phyloP scores from a whole-genome alignment of 1,284 basidiomycete genomes.

The Paramarasmius palmivorus region DNA sequence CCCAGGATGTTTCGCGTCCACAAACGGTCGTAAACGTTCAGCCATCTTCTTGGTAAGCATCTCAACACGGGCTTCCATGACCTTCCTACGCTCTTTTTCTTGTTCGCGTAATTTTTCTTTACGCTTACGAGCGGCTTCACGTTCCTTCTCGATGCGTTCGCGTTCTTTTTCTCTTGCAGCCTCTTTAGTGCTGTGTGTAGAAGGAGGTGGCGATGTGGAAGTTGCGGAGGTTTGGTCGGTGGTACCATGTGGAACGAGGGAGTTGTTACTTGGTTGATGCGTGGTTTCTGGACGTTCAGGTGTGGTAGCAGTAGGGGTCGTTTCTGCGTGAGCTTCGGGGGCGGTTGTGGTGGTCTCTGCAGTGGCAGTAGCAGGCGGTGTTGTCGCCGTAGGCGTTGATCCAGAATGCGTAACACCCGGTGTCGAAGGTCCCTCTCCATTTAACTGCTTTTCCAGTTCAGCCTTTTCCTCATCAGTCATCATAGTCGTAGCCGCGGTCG shows the following conservation, averaged over 20 bases:
- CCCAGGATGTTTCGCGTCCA: conserved; percentile 88
- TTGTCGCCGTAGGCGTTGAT: conserved; percentile 2
- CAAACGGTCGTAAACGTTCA: conserved; percentile 84
- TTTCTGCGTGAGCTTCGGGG: conserved; percentile 5
- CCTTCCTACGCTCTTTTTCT: conserved; percentile 77
- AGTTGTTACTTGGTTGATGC: conserved; percentile 1
- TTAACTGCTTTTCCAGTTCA: conserved; percentile 77
- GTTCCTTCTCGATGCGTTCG: conserved; percentile 83
- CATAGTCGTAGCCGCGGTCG: conserved; percentile 74
- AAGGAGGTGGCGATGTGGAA: conserved; percentile 21
- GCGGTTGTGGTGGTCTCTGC: conserved; percentile 10
- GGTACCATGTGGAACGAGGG: conserved; percentile 13
- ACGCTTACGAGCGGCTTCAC: conserved; percentile 28
- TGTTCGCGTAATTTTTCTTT: conserved; percentile 72
- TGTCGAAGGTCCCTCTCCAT: conserved; percentile 34
- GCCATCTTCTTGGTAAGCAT: conserved; percentile 76
- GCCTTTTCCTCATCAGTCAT: conserved; percentile 91
- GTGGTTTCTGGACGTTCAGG: conserved; percentile 9
- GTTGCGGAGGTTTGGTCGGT: background rate
- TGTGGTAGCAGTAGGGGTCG: conserved; percentile 8
- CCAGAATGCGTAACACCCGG: conserved; percentile 15
- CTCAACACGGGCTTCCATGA: conserved; percentile 77
- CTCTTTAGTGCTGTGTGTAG: conserved; percentile 21
- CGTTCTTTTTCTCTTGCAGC: conserved; percentile 52
- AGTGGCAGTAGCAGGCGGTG: conserved; percentile 7